phyloP scores from a whole-genome alignment of 208 protist genomes.

The Angomonas deanei region DNA sequence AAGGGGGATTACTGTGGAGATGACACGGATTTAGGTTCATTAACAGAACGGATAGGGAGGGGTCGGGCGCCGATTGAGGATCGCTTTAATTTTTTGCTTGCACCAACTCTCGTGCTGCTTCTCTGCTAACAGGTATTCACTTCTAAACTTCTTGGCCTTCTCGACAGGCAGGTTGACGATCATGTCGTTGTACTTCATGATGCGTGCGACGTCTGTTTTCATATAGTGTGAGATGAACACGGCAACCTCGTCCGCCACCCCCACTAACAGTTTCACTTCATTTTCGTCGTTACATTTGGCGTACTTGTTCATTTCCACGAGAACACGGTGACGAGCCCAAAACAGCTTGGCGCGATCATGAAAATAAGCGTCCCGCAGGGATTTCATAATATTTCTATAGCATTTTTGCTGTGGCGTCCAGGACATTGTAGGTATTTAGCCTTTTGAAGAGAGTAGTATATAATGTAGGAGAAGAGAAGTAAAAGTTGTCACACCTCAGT shows the following conservation, averaged over 20 bases:
- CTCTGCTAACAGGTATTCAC: constrained; percentile 71
- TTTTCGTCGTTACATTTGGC: constrained; percentile 36
- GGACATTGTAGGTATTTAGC: too few relatives aligned
- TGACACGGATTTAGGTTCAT: not conserved
- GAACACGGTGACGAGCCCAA: constrained; percentile 81
- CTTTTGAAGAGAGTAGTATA: not conserved
- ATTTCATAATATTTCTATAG: constrained; percentile 63
- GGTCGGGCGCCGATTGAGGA: constrained; percentile 70
- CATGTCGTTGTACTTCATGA: constrained; percentile 77
- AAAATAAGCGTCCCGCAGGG: constrained; percentile 72
- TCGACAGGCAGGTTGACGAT: constrained; percentile 60
- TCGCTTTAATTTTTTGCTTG: constrained; percentile 79
- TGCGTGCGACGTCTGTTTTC: constrained; percentile 76
- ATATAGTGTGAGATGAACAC: constrained; percentile 75
- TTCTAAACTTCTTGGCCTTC: constrained; percentile 72
- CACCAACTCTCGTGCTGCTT: constrained; percentile 88
- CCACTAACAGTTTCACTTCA: constrained; percentile 39
- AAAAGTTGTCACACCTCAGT: not conserved
- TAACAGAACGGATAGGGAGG: constrained; percentile 83
- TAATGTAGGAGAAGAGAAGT: not conserved
- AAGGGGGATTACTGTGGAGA: not conserved
- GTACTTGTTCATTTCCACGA: constrained; percentile 90
- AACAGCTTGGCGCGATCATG: constrained; percentile 86
- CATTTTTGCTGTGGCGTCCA: constrained; percentile 77
- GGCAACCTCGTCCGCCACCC: constrained; percentile 59